Conservation (phyloP, 2,329 filamentous ascomycete species). For the Alternaria brassicae region DNA sequence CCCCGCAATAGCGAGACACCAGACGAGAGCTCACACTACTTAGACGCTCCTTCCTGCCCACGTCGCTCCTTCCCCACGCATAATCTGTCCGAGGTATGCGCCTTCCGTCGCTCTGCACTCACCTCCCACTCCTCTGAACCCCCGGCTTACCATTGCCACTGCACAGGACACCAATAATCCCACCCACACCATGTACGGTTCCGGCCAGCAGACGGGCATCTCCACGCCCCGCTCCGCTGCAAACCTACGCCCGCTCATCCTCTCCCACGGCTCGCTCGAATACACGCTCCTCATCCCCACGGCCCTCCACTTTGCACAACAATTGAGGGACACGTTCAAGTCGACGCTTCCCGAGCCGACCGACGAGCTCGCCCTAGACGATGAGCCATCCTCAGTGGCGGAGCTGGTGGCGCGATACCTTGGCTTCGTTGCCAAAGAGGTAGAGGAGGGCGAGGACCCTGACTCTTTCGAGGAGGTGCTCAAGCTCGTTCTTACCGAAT, state of each 20-base stretch:
- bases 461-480: conserved; percentile 92
- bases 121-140: background rate
- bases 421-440: conserved; percentile 85
- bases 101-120: background rate
- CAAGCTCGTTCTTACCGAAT: conserved; percentile 91
- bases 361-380: conserved; percentile 96
- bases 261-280: conserved; percentile 93
- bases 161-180: conserved; percentile 5
- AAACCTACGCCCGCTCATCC: conserved; percentile 87
- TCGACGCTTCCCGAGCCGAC: conserved; percentile 87
- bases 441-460: conserved; percentile 91
- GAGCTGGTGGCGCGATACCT: conserved; percentile 95
- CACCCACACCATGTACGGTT: conserved; percentile 72
- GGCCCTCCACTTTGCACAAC: conserved; percentile 91
- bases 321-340: conserved; percentile 90
- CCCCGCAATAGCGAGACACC: conserved; percentile 12
- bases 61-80: conserved; percentile 28
- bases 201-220: conserved; percentile 91
- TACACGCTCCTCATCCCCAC: conserved; percentile 96
- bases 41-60: conserved; percentile 32
- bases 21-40: conserved; percentile 25
- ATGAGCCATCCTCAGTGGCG: conserved; percentile 94
- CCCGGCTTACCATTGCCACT: conserved; percentile 22
- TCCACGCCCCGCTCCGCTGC: conserved; percentile 94
- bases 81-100: conserved; percentile 26